These are phyloP conservation scores for Acanthochlamys bracteata DNA, from an alignment of 106 monocot species.

Conservation along the genomic window DNA sequence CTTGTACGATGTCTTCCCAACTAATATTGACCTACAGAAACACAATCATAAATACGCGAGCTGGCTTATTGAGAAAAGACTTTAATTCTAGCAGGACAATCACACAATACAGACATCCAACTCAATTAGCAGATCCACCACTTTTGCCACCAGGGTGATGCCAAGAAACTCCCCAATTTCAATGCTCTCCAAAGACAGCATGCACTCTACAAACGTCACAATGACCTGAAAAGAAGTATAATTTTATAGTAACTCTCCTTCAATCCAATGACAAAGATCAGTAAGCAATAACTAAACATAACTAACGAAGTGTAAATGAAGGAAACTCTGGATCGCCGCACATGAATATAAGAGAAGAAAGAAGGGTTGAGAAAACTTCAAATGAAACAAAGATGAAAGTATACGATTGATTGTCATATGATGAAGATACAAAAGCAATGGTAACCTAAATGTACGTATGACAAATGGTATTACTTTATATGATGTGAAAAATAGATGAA, in stretches of 20 bases:
- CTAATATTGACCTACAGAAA: slow-evolving; percentile 63
- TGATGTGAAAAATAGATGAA: too few relatives aligned
- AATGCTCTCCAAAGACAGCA: slow-evolving; percentile 54
- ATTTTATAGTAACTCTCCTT: neutral
- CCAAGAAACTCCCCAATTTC: slow-evolving; percentile 65
- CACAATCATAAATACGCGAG: neutral
- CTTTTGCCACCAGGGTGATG: slow-evolving; percentile 42
- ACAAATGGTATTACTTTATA: too few relatives aligned
- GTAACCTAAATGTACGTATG: too few relatives aligned
- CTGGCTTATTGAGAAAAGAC: neutral
- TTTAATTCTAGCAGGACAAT: neutral
- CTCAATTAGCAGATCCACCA: slow-evolving; percentile 67
- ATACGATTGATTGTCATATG: too few relatives aligned
- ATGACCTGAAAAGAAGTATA: slow-evolving; percentile 36
- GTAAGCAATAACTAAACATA: too few relatives aligned
- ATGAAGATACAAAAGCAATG: neutral
- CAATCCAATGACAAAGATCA: too few relatives aligned
- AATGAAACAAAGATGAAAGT: too few relatives aligned
- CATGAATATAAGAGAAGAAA: too few relatives aligned
- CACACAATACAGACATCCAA: slow-evolving; percentile 58
- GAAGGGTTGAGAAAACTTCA: too few relatives aligned
- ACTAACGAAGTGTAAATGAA: too few relatives aligned
- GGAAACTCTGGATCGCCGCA: too few relatives aligned
- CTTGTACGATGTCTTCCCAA: slow-evolving; percentile 64
- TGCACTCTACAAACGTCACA: slow-evolving; percentile 62